Base-by-base conservation (phyloP, 192 early-diverging fungal genomes). In the Podochytrium sp. region DNA sequence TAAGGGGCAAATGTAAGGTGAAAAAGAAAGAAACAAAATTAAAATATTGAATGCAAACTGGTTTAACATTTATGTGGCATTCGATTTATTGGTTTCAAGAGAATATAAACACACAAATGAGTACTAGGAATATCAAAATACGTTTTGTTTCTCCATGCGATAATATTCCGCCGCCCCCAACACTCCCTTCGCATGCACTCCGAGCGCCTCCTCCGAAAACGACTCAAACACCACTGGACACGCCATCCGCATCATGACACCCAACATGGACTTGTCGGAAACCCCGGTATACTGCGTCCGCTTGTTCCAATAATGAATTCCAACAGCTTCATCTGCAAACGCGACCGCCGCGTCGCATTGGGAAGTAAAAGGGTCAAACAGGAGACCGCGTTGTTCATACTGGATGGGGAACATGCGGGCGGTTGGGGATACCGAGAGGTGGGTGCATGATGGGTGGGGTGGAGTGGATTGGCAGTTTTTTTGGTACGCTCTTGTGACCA, bases 1-100 rank as follows among this genome's bases (percentile, higher is more conserved):
- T 29, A 84, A 84, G 59, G 83, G 83, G 41, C 83, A 84, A 58
- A 83, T 83, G 39, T 73, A 83, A 20, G 14, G 32, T 20, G 25
- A 60, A 60, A 60, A 59, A 59, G n/a, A n/a, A 12, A 6, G n/a
- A 59, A 59, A 59, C 37, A 59, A 59, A 59, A n/a, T 59, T n/a
- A n/a, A n/a, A n/a, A n/a, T n/a, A n/a, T n/a, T n/a, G n/a, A n/a
- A n/a, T n/a, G n/a, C n/a, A n/a, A n/a, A n/a, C n/a, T n/a, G n/a
- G n/a, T n/a, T n/a, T n/a, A n/a, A 20, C 12, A 7, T 55, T 55
- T 7, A 55, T 55, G 25, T 55, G 10, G 52, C 12, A 47, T 47
- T 47, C 43, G 43, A 47, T 47, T 47, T 47, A 47, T 47, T 47
- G 20, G 43, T 47, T 47, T 47, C 20, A 20, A 47, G 43, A 12